These are phyloP conservation scores for Syncephalastrum contaminatum DNA, from an alignment of 371 early-diverging fungal genomes.

Conservation along the genomic window DNA sequence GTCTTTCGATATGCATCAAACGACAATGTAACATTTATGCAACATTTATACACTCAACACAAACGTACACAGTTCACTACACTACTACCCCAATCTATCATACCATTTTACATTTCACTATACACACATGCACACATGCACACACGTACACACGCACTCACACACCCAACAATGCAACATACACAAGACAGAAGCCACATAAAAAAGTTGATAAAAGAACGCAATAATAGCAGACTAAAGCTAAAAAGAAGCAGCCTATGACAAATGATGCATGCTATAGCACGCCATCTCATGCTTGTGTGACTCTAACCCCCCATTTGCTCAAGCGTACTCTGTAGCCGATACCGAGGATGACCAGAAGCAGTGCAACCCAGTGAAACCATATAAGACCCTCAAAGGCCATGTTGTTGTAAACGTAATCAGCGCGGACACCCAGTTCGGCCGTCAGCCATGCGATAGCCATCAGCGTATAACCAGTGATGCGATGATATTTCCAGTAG, in stretches of 20 bases:
- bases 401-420: conserved; percentile 37
- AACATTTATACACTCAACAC: background rate
- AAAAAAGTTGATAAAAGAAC: background rate
- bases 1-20: conserved; percentile 1
- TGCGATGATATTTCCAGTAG: conserved; percentile 37
- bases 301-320: conserved; percentile 28
- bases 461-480: conserved; percentile 33
- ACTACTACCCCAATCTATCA: too few species aligned
- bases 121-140: background rate
- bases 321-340: conserved; percentile 18
- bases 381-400: conserved; percentile 26
- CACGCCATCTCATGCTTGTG: background rate
- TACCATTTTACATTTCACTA: conserved; percentile 1
- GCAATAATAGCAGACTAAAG: too few species aligned
- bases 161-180: too few species aligned
- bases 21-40: conserved; percentile 5
- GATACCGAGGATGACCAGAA: conserved; percentile 28
- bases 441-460: conserved; percentile 29
- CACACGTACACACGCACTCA: background rate
- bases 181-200: background rate
- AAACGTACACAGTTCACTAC: too few species aligned
- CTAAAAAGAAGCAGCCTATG: background rate
- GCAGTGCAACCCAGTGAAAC: conserved; percentile 35
- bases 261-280: background rate
- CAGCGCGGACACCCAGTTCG: conserved; percentile 42